Evolutionary conservation across 1,139 yeast genomes (phyloP).

Genomic region (Arxiozyma telluris): DNA sequence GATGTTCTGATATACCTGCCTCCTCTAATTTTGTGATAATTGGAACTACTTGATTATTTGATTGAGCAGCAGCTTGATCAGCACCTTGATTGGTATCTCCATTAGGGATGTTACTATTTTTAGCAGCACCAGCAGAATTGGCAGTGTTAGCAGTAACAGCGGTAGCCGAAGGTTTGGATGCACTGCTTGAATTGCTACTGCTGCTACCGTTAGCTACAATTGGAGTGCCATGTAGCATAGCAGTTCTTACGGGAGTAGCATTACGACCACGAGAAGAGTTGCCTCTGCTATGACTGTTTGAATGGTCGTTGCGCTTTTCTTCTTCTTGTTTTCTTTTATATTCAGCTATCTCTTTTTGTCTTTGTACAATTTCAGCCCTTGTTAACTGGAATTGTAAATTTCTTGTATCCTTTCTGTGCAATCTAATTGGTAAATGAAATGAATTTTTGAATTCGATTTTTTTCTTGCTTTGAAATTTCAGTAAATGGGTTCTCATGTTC

Average conservation of each 20-base stretch:
- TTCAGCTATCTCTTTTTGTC: slow-evolving; percentile 35
- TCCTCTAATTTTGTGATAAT: slow-evolving; percentile 26
- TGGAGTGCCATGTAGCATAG: slow-evolving; percentile 1
- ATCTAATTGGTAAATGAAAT: slow-evolving; percentile 72
- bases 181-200: neutral
- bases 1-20: slow-evolving; percentile 30
- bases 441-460: slow-evolving; percentile 61
- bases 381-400: slow-evolving; percentile 80
- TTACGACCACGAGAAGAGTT: neutral
- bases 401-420: slow-evolving; percentile 88
- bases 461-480: slow-evolving; percentile 69
- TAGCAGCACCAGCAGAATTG: neutral
- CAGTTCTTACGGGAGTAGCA: neutral
- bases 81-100: neutral
- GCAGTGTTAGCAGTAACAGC: neutral
- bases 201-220: neutral
- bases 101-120: neutral
- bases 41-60: slow-evolving; percentile 7
- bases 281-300: no score
- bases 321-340: slow-evolving; percentile 28
- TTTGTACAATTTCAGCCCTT: slow-evolving; percentile 48
- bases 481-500: slow-evolving; percentile 68
- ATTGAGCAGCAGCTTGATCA: slow-evolving; percentile 4
- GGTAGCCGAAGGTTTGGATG: neutral
- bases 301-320: slow-evolving; percentile 1